These are phyloP conservation scores for Tetracentron sinense DNA, from an alignment of 164 flowering plant species.

Conservation along the genomic window DNA sequence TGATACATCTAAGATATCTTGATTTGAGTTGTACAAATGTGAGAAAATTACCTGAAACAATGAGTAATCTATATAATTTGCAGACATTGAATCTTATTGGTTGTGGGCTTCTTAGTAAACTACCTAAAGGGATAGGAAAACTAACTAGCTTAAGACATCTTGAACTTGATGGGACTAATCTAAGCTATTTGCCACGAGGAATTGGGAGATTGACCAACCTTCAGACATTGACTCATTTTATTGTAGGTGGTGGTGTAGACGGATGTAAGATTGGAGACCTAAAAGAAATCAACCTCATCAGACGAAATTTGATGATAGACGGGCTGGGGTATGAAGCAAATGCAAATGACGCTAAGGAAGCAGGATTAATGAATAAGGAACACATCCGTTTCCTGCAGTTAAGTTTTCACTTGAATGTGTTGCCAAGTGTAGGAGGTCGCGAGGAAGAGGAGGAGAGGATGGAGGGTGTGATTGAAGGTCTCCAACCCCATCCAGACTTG, in stretches of 20 bases:
- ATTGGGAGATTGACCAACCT: slow-evolving; percentile 10
- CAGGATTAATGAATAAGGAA: no score
- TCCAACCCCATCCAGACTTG: not conserved
- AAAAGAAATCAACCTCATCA: no score
- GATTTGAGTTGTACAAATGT: not conserved
- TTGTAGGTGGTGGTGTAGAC: not conserved
- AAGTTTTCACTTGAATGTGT: no score
- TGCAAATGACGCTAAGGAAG: not conserved
- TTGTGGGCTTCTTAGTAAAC: not conserved
- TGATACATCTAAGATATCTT: slow-evolving; percentile 18
- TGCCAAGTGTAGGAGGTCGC: no score
- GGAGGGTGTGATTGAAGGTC: not conserved
- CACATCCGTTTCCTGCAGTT: no score
- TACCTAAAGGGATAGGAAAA: slow-evolving; percentile 17
- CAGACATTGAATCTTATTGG: not conserved
- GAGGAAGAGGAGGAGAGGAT: no score
- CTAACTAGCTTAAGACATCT: slow-evolving; percentile 18
- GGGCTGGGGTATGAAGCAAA: no score
- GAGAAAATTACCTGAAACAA: not conserved
- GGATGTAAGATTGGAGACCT: no score
- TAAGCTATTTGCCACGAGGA: slow-evolving; percentile 12
- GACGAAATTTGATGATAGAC: no score
- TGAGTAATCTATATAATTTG: slow-evolving; percentile 11
- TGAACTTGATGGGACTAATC: not conserved
- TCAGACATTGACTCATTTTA: not conserved